A percentile compares a stretch with the other conserved stretches of the same genome.
These are phyloP conservation scores for Bacterosira constricta DNA, from an alignment of 108 stramenopile genomes.

Conservation along the genomic window DNA sequence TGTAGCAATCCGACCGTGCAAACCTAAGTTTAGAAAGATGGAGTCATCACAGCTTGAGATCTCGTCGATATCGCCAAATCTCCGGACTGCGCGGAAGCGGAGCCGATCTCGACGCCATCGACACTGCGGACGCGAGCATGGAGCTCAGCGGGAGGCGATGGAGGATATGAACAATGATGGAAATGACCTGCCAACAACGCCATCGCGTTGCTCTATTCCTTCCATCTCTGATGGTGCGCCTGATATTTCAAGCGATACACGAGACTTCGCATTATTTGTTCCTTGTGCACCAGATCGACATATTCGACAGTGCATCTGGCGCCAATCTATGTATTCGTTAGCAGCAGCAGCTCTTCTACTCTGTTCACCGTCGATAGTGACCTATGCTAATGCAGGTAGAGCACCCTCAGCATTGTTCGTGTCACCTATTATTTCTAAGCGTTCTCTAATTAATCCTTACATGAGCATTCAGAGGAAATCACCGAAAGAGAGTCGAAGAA, in stretches of 20 bases:
- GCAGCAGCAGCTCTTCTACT: conserved; percentile 6
- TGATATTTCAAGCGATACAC: too few species aligned
- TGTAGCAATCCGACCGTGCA: too few species aligned
- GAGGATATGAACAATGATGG: neutral
- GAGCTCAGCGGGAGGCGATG: neutral
- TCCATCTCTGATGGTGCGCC: too few species aligned
- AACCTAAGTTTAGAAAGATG: neutral
- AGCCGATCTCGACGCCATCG: neutral
- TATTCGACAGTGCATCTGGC: neutral
- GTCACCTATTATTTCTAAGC: neutral
- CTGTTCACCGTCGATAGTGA: neutral
- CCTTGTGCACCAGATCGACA: neutral
- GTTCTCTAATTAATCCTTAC: neutral
- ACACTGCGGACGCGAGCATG: neutral
- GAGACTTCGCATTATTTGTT: neutral
- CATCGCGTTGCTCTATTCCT: too few species aligned
- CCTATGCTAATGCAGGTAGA: neutral
- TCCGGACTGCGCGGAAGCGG: neutral
- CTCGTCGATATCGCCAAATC: neutral
- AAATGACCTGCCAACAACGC: too few species aligned
- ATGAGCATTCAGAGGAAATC: conserved; percentile 16
- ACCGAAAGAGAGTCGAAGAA: neutral
- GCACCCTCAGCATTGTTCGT: conserved; percentile 1
- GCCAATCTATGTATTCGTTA: neutral
- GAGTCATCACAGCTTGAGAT: neutral